Evolutionary conservation across 2,329 filamentous ascomycete species (phyloP).

Genomic region (Penicillium decumbens): DNA sequence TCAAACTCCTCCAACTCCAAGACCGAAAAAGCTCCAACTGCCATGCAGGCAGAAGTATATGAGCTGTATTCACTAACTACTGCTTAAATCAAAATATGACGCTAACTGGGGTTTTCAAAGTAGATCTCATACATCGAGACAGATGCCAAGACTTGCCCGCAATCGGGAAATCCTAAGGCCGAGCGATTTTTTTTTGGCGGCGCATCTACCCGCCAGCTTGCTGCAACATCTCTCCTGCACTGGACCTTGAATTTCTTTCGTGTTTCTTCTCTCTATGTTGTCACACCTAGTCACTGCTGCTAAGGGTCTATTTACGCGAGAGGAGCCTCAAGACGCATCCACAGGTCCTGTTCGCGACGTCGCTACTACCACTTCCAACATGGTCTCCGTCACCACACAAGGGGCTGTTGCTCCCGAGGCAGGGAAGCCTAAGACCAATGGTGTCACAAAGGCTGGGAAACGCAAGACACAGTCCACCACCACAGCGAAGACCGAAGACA

Average conservation of each 20-base stretch:
- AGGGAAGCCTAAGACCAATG: slow-evolving; percentile 14
- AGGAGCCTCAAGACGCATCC: slow-evolving; percentile 23
- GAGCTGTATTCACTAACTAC: too few species aligned
- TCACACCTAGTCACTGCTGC: slow-evolving; percentile 41
- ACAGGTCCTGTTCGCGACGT: slow-evolving; percentile 11
- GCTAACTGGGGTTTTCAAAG: too few species aligned
- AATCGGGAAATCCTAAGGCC: slow-evolving; percentile 23
- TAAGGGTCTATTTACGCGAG: slow-evolving; percentile 39
- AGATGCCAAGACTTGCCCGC: slow-evolving; percentile 14
- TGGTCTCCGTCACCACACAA: slow-evolving; percentile 35
- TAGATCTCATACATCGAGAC: slow-evolving; percentile 3
- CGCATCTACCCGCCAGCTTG: slow-evolving; percentile 8
- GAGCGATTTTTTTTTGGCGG: slow-evolving; percentile 25
- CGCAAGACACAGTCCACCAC: slow-evolving; percentile 28
- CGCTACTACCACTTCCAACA: slow-evolving; percentile 24
- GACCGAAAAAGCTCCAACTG: too few species aligned
- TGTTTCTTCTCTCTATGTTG: slow-evolving; percentile 35
- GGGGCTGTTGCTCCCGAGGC: slow-evolving; percentile 21
- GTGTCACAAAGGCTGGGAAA: slow-evolving; percentile 27
- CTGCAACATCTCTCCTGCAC: slow-evolving; percentile 3
- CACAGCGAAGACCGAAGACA: slow-evolving; percentile 22
- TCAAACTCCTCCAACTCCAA: too few species aligned
- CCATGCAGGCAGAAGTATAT: too few species aligned
- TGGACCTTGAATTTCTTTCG: background rate
- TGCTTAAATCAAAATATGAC: too few species aligned